Conservation (phyloP, 768 basidiomycete genomes). For the Lactarius pseudohatsudake region DNA sequence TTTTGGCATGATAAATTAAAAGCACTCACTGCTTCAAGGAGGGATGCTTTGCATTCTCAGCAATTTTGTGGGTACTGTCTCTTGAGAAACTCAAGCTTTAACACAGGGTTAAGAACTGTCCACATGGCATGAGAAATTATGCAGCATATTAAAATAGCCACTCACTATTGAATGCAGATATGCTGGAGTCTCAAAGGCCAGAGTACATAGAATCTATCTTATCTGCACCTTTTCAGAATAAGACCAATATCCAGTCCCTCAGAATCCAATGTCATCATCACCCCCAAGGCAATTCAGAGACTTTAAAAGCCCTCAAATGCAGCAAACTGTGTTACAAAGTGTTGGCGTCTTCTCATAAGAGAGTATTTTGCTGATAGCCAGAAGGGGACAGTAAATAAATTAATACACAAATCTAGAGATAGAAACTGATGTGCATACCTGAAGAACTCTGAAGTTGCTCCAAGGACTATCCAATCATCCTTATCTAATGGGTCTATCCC, state of each 20-base stretch:
- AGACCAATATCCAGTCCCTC: background rate
- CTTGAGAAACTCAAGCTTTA: background rate
- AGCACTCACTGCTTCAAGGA: background rate
- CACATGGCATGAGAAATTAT: background rate
- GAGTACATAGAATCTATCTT: background rate
- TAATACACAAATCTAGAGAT: too few species aligned
- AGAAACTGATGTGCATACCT: too few species aligned
- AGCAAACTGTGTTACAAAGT: too few species aligned
- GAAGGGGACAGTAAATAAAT: too few species aligned
- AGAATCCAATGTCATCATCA: rapidly evolving
- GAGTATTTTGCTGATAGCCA: too few species aligned
- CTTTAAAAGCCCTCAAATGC: too few species aligned
- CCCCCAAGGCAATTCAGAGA: background rate
- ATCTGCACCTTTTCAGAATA: background rate
- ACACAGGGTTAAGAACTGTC: background rate
- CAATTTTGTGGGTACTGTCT: background rate
- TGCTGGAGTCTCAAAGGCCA: background rate
- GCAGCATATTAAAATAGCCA: background rate
- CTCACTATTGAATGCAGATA: background rate
- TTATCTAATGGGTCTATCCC: too few species aligned
- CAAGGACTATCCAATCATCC: too few species aligned
- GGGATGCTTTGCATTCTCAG: background rate
- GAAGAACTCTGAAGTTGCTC: too few species aligned
- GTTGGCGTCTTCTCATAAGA: too few species aligned
- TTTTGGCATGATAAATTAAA: too few species aligned